A percentile compares a stretch with the other conserved stretches of the same genome.
Conservation (phyloP, 148 eudicot genomes). For the Diospyros lotus region DNA sequence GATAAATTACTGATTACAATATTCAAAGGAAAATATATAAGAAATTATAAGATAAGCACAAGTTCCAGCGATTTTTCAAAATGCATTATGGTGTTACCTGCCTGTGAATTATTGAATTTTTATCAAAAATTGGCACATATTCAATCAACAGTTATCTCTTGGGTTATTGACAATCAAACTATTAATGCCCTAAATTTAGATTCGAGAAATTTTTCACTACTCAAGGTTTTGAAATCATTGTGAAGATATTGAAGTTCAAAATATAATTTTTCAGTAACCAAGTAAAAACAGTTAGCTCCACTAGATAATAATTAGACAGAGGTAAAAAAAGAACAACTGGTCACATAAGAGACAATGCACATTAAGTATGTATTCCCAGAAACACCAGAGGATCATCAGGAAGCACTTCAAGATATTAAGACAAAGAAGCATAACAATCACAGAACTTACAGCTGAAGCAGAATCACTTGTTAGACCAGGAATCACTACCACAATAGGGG, state of each 20-base stretch:
- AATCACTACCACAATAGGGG: conserved; percentile 72
- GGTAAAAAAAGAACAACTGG: background rate
- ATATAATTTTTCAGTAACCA: background rate
- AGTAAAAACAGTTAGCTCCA: background rate
- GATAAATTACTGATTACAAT: background rate
- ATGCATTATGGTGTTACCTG: too few relatives aligned
- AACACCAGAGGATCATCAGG: background rate
- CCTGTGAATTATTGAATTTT: too few relatives aligned
- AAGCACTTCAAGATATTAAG: background rate
- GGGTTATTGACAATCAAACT: too few relatives aligned
- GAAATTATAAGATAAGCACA: background rate
- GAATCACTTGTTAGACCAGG: conserved; percentile 98
- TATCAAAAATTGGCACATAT: too few relatives aligned
- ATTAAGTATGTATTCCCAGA: background rate
- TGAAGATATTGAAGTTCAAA: background rate
- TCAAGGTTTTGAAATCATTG: background rate
- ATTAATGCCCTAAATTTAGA: background rate
- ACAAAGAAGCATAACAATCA: background rate
- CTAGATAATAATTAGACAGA: background rate
- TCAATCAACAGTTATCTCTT: too few relatives aligned
- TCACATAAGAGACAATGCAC: background rate
- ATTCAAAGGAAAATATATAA: background rate
- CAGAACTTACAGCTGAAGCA: conserved; percentile 62
- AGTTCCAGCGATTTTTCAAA: too few relatives aligned
- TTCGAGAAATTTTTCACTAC: background rate